Base-by-base conservation (phyloP, 768 basidiomycete species). In the Pisolithus albus region DNA sequence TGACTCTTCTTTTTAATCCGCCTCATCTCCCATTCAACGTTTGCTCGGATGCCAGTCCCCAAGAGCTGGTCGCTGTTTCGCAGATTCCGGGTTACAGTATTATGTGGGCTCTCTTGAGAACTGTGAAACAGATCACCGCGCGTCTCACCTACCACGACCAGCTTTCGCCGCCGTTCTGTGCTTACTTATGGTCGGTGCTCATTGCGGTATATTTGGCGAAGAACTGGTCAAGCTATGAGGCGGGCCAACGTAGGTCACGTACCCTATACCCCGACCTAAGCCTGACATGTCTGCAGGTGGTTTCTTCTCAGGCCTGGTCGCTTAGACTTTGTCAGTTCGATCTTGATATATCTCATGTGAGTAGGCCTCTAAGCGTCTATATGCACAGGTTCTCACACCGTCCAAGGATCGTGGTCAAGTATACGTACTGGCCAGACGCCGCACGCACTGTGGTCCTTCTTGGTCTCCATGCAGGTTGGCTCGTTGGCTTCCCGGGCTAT, bases 261-360 rank as follows among this genome's bases (percentile, higher is more conserved):
- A 39, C 30, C 3, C 28, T 50, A 51, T 15, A 41, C 44, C 30
- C 19, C n/a, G 36, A 19, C n/a, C 32, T 32, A 42, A 21, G 45
- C 6, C 46, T 41, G 53, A 56, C 41, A 13, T 30, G 34, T 9
- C 50, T 26, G 50, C 52, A 74, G 73, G 72, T 44, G 59, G 61
- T 10, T 61, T 73, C 34, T 58, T 71, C 39, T 58, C 70, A n/a
- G 55, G 59, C 7, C 55, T 70, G 10, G 57, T 71, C 26, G 54
- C 50, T 54, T 67, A 46, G 64, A 74, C 37, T 67, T 63, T 6
- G 37, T 70, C 40, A 67, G 67, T 11, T 55, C 68, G 7, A 60
- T 73, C 40, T 51, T 72, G 21, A 52, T 70, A 23, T 73, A 72
- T 49, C 59, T 73, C 46, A 72, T 75, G 73, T 72, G 47, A 53